Base-by-base conservation (phyloP, 2,329 filamentous ascomycete genomes). In the Phialophora tarda region DNA sequence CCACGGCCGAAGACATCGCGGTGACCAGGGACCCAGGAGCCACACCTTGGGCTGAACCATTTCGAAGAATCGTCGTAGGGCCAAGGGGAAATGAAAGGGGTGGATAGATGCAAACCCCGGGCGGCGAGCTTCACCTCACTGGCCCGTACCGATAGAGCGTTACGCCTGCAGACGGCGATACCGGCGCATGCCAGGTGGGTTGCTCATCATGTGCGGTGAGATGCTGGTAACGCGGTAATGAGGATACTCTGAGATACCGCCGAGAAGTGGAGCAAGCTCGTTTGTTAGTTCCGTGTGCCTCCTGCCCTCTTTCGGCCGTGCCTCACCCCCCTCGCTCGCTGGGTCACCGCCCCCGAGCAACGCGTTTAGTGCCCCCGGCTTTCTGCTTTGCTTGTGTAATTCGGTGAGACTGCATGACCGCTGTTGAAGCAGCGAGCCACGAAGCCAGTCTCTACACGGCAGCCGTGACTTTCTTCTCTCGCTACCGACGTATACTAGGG, bases 91-190 rank as follows among this genome's bases (percentile, higher is more conserved):
- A 61, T 34, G 59, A 61, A 44, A 34, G 38, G 28, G 51, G 62
- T 47, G 51, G 62, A 60, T 23, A 17, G 47, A 28, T 41, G 12
- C 23, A 24, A 48, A 44, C 44, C 41, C 21, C 55, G 23, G n/a
- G 26, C 26, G 23, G 26, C 24, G 44, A 11, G 34, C 47, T 41
- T 21, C 23, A 56, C 47, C n/a, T 53, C 24, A 34, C 53, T 55
- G 53, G 32, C 59, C 32, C 59, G 47, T 61, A 54, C 58, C 38
- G 23, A 54, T 66, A 63, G 64, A 41, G 47, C 55, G 60, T 61
- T 68, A 68, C 66, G 47, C 55, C 62, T 65, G 66, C 66, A 68
- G 66, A 68, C 66, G 57, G 34, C 51, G 57, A 28, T 65, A 68
- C 66, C 44, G 56, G 63, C 51, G 59, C 23, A 51, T 14, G 32